Percentiles rank a stretch among this genome's conserved stretches.
phyloP scores from a whole-genome alignment of 2,329 filamentous ascomycete genomes.

The Penicillium sp. region DNA sequence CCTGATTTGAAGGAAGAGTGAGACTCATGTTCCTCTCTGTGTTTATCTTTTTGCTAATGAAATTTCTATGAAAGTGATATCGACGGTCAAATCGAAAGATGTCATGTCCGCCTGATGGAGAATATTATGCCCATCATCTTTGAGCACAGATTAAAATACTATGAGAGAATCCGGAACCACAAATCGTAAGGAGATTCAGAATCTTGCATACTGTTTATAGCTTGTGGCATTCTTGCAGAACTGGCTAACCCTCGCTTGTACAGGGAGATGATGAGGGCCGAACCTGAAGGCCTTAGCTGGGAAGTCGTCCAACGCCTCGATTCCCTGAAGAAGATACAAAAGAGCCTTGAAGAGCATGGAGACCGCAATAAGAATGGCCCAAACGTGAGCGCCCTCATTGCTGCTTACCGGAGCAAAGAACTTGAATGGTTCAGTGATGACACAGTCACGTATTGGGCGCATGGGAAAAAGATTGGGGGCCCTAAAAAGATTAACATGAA shows the following conservation, averaged over 20 bases:
- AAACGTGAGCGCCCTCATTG: background rate
- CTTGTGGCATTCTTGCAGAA: background rate
- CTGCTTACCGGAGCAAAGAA: background rate
- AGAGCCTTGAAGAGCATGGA: background rate
- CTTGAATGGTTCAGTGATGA: background rate
- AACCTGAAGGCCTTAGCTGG: background rate
- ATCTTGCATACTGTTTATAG: background rate
- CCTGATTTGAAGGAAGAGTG: background rate
- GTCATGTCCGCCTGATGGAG: background rate
- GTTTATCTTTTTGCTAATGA: too few species aligned
- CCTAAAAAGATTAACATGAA: background rate
- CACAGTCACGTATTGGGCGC: background rate
- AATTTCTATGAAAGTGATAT: background rate
- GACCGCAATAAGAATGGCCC: background rate
- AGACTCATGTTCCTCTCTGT: too few species aligned
- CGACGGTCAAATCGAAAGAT: background rate
- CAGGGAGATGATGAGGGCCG: slow-evolving; percentile 1
- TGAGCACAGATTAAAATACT: background rate
- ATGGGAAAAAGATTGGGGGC: background rate
- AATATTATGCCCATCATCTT: background rate
- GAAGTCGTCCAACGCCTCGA: background rate
- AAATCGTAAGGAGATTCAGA: background rate
- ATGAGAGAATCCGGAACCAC: background rate
- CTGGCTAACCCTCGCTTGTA: background rate
- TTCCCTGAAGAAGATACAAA: background rate